Percentiles rank a stretch among this genome's conserved stretches.
Conservation (phyloP, 129 eudicot genomes). For the Pulicaria dysenterica region DNA sequence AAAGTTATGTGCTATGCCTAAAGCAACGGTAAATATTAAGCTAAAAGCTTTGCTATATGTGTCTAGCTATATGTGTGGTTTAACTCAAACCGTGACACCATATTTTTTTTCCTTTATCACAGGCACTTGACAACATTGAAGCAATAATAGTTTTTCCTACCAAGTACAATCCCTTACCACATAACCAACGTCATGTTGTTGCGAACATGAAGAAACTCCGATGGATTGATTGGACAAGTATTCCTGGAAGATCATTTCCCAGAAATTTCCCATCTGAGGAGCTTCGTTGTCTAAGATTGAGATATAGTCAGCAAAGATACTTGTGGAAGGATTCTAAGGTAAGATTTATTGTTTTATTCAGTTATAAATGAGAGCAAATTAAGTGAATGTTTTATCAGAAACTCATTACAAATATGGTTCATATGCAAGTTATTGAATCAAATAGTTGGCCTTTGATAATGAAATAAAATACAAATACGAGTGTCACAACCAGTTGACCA, state of each 20-base stretch:
- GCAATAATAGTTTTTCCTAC: background rate
- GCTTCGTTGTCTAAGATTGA: conserved; percentile 16
- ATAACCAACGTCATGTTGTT: background rate
- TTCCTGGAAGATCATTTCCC: background rate
- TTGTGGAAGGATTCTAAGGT: conserved; percentile 23
- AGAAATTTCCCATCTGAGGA: conserved; percentile 8
- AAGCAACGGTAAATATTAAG: conserved; percentile 13
- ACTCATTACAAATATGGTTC: too few species aligned
- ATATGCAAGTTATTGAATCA: too few species aligned
- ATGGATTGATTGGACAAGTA: background rate
- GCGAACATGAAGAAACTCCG: conserved; percentile 21
- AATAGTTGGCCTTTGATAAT: too few species aligned
- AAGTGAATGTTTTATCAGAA: background rate
- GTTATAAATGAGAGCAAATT: background rate
- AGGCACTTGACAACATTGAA: background rate
- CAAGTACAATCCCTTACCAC: background rate
- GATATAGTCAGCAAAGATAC: background rate
- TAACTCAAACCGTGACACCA: background rate
- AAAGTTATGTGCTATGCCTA: conserved; percentile 9
- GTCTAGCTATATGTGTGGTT: background rate
- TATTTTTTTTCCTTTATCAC: background rate
- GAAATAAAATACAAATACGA: too few species aligned
- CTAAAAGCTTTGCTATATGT: background rate
- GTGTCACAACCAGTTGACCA: too few species aligned
- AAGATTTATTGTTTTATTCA: background rate